Percentiles rank a stretch among this genome's conserved stretches.
These are phyloP conservation scores for Calonectria naviculata DNA, from an alignment of 2,329 filamentous ascomycete genomes.

Conservation along the genomic window DNA sequence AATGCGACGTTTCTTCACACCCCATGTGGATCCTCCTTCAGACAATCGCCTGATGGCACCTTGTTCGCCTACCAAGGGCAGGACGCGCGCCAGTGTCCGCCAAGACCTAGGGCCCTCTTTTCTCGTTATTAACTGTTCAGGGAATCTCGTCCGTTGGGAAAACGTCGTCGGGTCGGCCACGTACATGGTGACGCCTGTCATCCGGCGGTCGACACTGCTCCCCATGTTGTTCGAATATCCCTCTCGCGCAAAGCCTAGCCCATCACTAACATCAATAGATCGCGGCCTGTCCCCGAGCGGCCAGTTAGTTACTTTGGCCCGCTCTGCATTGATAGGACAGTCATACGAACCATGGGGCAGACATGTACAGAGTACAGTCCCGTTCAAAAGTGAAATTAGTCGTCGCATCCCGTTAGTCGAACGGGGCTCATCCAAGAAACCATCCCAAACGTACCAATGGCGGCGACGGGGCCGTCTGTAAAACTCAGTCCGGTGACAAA, in stretches of 20 bases:
- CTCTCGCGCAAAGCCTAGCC: neutral
- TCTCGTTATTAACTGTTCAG: neutral
- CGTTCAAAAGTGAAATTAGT: constrained; percentile 12
- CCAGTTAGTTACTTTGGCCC: constrained; percentile 4
- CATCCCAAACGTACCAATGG: constrained; percentile 36
- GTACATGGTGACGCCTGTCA: neutral
- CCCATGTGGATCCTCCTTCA: neutral
- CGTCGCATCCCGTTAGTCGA: constrained; percentile 3
- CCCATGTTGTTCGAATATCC: neutral
- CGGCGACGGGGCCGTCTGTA: constrained; percentile 13
- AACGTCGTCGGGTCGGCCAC: neutral
- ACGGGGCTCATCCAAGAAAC: constrained; percentile 4
- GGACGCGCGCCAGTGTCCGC: neutral
- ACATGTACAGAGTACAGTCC: neutral
- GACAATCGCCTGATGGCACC: constrained; percentile 9
- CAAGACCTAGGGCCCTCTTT: neutral
- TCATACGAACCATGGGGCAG: neutral
- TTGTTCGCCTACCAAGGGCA: neutral
- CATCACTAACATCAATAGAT: constrained; percentile 5
- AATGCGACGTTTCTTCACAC: constrained; percentile 1
- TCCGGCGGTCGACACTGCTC: neutral
- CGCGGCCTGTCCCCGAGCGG: neutral
- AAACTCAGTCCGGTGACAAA: constrained; percentile 30
- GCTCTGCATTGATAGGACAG: neutral
- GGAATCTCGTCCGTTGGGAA: neutral